Evolutionary conservation across 352 stramenopile genomes (phyloP).

Genomic region (Phytopythium oedochilum): DNA sequence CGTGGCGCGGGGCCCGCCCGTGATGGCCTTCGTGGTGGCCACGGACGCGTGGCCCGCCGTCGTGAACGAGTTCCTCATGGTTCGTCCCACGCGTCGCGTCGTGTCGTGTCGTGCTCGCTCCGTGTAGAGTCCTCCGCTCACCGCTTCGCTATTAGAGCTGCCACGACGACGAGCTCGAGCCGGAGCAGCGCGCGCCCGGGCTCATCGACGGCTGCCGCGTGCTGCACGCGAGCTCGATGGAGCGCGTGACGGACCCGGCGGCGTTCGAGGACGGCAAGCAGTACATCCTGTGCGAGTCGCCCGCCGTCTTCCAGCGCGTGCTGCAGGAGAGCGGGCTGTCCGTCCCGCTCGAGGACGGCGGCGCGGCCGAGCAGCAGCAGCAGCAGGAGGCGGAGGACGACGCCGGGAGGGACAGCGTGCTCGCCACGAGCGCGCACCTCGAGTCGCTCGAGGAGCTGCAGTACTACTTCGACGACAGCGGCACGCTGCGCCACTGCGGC

Average conservation of each 20-base stretch:
- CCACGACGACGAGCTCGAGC: slow-evolving; percentile 72
- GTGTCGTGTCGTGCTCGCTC: too few relatives aligned
- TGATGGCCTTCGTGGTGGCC: slow-evolving; percentile 62
- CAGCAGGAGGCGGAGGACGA: slow-evolving; percentile 10
- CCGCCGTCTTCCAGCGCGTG: slow-evolving; percentile 24
- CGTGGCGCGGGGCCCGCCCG: slow-evolving; percentile 29
- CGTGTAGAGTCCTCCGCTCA: too few relatives aligned
- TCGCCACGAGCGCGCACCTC: slow-evolving; percentile 47
- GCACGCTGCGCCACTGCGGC: slow-evolving; percentile 61
- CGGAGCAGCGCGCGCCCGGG: slow-evolving; percentile 45
- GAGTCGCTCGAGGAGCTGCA: slow-evolving; percentile 74
- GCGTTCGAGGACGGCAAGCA: slow-evolving; percentile 67
- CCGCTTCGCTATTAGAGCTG: too few relatives aligned
- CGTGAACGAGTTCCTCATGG: slow-evolving; percentile 84
- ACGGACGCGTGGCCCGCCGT: slow-evolving; percentile 52
- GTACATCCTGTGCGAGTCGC: slow-evolving; percentile 58
- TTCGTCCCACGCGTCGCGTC: too few relatives aligned
- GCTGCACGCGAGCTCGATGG: slow-evolving; percentile 45
- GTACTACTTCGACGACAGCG: slow-evolving; percentile 72
- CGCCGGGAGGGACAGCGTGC: slow-evolving; percentile 27
- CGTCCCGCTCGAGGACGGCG: slow-evolving; percentile 4
- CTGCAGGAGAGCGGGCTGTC: slow-evolving; percentile 45
- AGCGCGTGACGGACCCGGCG: slow-evolving; percentile 26
- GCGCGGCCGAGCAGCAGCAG: slow-evolving; percentile 6
- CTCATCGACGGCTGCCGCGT: slow-evolving; percentile 53